Base-by-base conservation (phyloP, 2,329 filamentous ascomycete genomes). In the Chrysoporthe deuterocubensis region DNA sequence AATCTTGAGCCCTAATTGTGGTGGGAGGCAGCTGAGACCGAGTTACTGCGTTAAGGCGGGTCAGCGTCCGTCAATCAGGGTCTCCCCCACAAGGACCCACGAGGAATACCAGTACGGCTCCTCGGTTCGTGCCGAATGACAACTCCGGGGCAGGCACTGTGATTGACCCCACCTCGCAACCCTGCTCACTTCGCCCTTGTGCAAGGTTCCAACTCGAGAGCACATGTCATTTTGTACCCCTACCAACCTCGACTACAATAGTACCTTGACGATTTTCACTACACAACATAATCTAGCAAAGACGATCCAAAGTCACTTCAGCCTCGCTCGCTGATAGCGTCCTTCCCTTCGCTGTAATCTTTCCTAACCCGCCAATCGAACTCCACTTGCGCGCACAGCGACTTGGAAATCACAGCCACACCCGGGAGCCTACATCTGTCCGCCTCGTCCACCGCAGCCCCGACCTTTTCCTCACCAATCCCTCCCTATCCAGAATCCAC, bases 101-200 rank as follows among this genome's bases (percentile, higher is more conserved):
- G 50, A 32, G 16, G 14, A 6, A 13, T 16, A 11, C 50, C 50
- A 54, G 50, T 54, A 32, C 48, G 6, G 9, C 48, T 9, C 21
- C 60, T 68, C 63, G 67, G 67, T 50, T 66, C 63, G 67, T 66
- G 63, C 67, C 67, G 67, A 66, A 34, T 56, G 13, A 40, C 44
- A 52, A n/a, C 56, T 37, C 18, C 37, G n/a, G 18, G 65, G 65
- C 60, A 67, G 65, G 65, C 60, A 64, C 32, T 18, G 21, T 21
- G 26, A 56, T 40, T 42, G 46, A 42, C 60, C 50, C 62, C 50
- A 26, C 32, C n/a, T 40, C 56, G 14, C 40, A 59, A 34, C 56
- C 21, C 8, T 42, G 8, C 37, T 9, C 37, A 40, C 37, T 40
- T 6, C 37, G 9, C 37, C 9, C 9, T 6, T 9, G 37, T 9